phyloP scores from a whole-genome alignment of 257 asterid genomes.

The Cinchona pubescens region DNA sequence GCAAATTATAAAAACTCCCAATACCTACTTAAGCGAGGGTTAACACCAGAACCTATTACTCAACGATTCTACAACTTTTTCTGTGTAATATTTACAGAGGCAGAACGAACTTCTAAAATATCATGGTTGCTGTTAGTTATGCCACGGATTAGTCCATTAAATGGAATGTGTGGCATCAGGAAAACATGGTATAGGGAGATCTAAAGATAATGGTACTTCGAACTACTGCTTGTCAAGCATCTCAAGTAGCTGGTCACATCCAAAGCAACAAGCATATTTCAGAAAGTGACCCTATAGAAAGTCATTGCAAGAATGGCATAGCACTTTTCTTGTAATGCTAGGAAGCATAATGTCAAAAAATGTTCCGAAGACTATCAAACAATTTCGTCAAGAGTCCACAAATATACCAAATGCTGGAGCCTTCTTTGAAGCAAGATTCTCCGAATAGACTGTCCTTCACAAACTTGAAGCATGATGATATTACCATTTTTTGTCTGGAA shows the following conservation, averaged over 20 bases:
- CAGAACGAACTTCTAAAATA: background rate
- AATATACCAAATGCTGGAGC: constrained; percentile 2
- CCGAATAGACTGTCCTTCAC: background rate
- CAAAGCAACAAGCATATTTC: background rate
- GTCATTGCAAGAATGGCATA: background rate
- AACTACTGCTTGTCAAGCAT: background rate
- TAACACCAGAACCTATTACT: background rate
- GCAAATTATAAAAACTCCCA: background rate
- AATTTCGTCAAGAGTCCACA: constrained; percentile 5
- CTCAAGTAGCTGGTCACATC: background rate
- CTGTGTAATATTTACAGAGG: constrained; percentile 7
- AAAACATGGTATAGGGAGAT: constrained; percentile 3
- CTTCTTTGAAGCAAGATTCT: background rate
- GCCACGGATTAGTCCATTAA: background rate
- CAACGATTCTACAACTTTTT: constrained; percentile 8
- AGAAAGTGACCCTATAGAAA: background rate
- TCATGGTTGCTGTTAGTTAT: background rate
- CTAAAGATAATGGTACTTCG: background rate
- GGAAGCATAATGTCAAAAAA: background rate
- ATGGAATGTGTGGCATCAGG: background rate
- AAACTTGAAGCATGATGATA: constrained; percentile 1
- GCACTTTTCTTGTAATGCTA: background rate
- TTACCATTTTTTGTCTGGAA: background rate
- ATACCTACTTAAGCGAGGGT: constrained; percentile 3
- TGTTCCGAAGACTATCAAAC: background rate